A percentile compares a stretch with the other conserved stretches of the same genome.
These are phyloP conservation scores for Terfezia boudieri DNA, from an alignment of 495 filamentous ascomycete species.

Conservation along the genomic window DNA sequence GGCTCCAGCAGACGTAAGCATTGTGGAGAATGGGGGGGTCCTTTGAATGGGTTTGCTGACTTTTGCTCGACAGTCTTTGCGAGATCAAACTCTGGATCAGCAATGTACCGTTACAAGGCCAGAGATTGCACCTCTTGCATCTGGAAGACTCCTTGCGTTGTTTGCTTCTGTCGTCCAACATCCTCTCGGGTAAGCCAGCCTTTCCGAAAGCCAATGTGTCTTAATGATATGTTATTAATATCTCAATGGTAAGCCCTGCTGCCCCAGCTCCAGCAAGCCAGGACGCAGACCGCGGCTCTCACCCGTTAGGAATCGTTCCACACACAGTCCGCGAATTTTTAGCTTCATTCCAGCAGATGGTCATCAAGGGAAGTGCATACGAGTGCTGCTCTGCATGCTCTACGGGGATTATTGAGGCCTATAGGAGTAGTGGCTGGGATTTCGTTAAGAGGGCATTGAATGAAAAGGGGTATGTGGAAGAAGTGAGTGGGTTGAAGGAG, in stretches of 20 bases:
- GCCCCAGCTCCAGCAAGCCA: conserved; percentile 17
- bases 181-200: conserved; percentile 27
- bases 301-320: conserved; percentile 72
- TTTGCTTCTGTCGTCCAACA: conserved; percentile 78
- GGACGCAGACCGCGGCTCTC: conserved; percentile 34
- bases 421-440: conserved; percentile 53
- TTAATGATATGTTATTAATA: not conserved
- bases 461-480: conserved; percentile 69
- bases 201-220: not conserved
- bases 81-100: conserved; percentile 84
- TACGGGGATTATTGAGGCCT: conserved; percentile 45
- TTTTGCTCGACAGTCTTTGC: conserved; percentile 44
- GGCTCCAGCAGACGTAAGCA: conserved; percentile 71
- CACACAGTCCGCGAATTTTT: conserved; percentile 88
- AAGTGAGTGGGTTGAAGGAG: conserved; percentile 76
- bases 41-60: not conserved
- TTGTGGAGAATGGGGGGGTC: not conserved
- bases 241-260: conserved; percentile 6
- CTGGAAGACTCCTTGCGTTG: conserved; percentile 75
- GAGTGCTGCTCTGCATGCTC: conserved; percentile 86
- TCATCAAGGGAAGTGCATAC: conserved; percentile 61
- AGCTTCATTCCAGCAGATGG: conserved; percentile 61
- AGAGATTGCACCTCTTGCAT: conserved; percentile 76
- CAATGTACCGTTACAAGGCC: conserved; percentile 95
- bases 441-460: conserved; percentile 74